Base-by-base conservation (phyloP, 2,329 filamentous ascomycete species). In the Penicillium nordicum region DNA sequence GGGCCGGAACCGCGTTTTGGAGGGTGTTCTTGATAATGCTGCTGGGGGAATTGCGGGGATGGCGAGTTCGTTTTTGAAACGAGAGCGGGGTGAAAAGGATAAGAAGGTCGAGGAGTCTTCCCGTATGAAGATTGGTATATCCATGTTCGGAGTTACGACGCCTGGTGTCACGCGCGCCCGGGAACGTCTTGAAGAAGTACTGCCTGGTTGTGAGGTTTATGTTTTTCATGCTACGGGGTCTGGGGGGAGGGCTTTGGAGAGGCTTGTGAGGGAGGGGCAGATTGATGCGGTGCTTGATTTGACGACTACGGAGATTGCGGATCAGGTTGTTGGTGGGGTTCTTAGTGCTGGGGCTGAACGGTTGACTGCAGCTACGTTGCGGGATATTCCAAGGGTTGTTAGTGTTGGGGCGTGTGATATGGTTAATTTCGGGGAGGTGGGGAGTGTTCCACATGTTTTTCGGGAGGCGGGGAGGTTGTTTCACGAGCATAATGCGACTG, bases 121-220 rank as follows among this genome's bases (percentile, higher is more conserved):
- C 1, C 27, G 27, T 7, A 21, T 34, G 5, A 40, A 16, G 14
- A 76, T 90, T 7, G 87, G 81, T 0, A 81, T 89, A 25, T 88
- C 87, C 2, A 90, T 90, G 87, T 90, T 89, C 65, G 87, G 88
- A 2, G 86, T 90, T 7, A 90, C 88, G 0, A 90, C 87, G 0
- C 85, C 86, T 0, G 83, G 81, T 11, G 86, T 86, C 0, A 81
- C 86, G 45, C 72, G 69, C 1, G 81, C 87, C 1, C 78, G 84
- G 0, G 63, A 69, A 1, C 70, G 80, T 44, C 75, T 89, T 0
- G 77, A 82, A 50, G 58, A 69, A 1, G 70, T 72, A 3, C 25
- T 47, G 2, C 71, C 78, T 51, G 67, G 67, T 2, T 78, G 82
- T 48, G 86, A 89, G 61, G 78, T 82, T 2, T 87, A 84, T 61